Evolutionary conservation across 2,329 filamentous ascomycete species (phyloP), one percentile per base, ranked within the genome.

Genomic region (Verticillium dahliae): DNA sequence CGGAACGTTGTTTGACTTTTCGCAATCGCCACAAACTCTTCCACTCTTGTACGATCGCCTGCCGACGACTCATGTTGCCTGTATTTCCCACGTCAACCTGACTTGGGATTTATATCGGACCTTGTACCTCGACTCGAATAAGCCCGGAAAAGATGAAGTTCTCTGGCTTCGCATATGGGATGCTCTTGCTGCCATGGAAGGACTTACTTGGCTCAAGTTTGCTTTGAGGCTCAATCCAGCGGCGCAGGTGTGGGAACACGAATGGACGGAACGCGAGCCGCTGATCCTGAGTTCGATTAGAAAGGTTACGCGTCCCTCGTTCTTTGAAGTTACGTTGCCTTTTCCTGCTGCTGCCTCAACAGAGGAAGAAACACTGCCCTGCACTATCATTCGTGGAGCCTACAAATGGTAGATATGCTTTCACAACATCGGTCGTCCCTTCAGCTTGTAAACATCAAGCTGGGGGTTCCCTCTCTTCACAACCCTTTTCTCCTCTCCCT

Each of bases 1-100:
- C 61, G 38, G 61, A 45, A 65, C 64, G n/a, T 56, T 14, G n/a
- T 65, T 65, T 61, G 62, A 65, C 57, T 65, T 65, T 37, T 62
- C 64, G 22, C 38, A 57, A 59, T 18, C 5, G 39, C 10, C 38
- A 55, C 15, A 15, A 58, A 45, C 41, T 55, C n/a, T 61, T 33
- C 27, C 38, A 4, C 13, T 60, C 56, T 58, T 60, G 57, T 39
- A 39, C 35, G 31, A 58, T 39, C 61, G 59, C 34, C 62, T 60
- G 60, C 60, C 56, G 10, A 13, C 56, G 56, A 59, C 39, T 61
- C 60, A 61, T 56, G 7, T 61, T 31, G 18, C 50, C 56, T 56
- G 22, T 37, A 58, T 59, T 58, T 61, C 62, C 45, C 55, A 35
- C 22, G 57, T 63, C 14, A 58, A 63, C 59, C 35, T 63, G 31